These are phyloP conservation scores for Licmophora abbreviata DNA, from an alignment of 108 stramenopile species.

Conservation along the genomic window DNA sequence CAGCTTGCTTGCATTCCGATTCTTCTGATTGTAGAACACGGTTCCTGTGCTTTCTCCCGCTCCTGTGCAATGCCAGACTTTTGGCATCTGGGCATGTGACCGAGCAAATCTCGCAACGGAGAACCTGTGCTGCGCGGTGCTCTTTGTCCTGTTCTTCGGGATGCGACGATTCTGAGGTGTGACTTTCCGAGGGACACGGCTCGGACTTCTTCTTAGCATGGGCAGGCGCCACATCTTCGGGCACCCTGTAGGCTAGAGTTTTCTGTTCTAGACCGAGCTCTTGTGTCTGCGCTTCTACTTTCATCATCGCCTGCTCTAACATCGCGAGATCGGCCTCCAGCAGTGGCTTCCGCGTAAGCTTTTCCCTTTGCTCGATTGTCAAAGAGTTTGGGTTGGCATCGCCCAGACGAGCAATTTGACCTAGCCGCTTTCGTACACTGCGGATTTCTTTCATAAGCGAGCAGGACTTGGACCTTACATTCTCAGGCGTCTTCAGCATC, in stretches of 20 bases:
- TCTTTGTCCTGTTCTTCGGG: constrained; percentile 2
- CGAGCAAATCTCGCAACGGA: constrained; percentile 47
- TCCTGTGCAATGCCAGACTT: constrained; percentile 58
- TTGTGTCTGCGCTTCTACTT: constrained; percentile 10
- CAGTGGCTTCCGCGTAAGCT: constrained; percentile 25
- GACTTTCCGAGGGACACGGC: background rate
- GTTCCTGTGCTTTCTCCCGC: constrained; percentile 79
- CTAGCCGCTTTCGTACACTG: constrained; percentile 32
- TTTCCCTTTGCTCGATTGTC: constrained; percentile 31
- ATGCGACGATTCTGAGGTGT: background rate
- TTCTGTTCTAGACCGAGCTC: constrained; percentile 5
- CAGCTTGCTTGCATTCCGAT: constrained; percentile 48
- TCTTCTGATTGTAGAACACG: constrained; percentile 45
- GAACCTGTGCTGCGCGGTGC: constrained; percentile 4
- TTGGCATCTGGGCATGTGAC: constrained; percentile 57
- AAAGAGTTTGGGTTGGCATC: constrained; percentile 6
- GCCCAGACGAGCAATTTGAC: constrained; percentile 25
- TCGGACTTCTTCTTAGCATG: constrained; percentile 1
- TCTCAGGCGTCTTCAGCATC: constrained; percentile 7
- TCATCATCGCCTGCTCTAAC: constrained; percentile 30
- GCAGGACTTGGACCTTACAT: constrained; percentile 7
- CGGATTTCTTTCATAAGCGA: constrained; percentile 33
- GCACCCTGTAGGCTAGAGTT: constrained; percentile 11
- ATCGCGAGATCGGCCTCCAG: constrained; percentile 33
- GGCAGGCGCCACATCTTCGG: background rate